Conservation (phyloP, 1,284 basidiomycete genomes). For the Boletellus deceptivus region DNA sequence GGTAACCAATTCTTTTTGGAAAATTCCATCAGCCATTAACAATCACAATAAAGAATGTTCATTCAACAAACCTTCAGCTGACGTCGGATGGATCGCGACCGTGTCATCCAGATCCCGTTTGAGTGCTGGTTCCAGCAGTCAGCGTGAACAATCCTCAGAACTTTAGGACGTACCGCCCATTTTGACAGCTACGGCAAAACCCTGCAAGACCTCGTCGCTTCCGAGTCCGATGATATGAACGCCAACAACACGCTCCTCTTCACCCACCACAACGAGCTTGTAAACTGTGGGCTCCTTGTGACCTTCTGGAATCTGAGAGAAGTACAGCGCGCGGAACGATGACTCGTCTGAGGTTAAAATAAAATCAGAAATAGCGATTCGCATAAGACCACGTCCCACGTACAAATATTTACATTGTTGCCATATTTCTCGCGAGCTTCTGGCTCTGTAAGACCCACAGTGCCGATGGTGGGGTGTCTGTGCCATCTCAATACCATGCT, state of each 20-base stretch:
- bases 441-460: constrained; percentile 89
- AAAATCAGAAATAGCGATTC: neutral
- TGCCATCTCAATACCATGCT: constrained; percentile 3
- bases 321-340: constrained; percentile 83
- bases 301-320: constrained; percentile 81
- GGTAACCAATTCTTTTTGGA: constrained; percentile 26
- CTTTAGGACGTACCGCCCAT: constrained; percentile 70
- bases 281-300: constrained; percentile 93
- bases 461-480: constrained; percentile 90
- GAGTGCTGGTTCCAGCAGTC: constrained; percentile 45
- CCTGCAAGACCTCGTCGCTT: constrained; percentile 91
- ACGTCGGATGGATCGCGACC: constrained; percentile 90
- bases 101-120: constrained; percentile 86
- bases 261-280: constrained; percentile 86
- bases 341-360: constrained; percentile 55
- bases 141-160: constrained; percentile 4
- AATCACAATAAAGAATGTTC: neutral
- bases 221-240: constrained; percentile 91
- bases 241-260: constrained; percentile 93
- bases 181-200: constrained; percentile 93
- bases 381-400: constrained; percentile 27
- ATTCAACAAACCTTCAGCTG: constrained; percentile 58
- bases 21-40: constrained; percentile 11
- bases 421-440: constrained; percentile 88
- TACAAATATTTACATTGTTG: constrained; percentile 87